Evolutionary conservation across 148 eudicot genomes (phyloP), one percentile per base, ranked within the genome.

Genomic region (Rhododendron ovatum): DNA sequence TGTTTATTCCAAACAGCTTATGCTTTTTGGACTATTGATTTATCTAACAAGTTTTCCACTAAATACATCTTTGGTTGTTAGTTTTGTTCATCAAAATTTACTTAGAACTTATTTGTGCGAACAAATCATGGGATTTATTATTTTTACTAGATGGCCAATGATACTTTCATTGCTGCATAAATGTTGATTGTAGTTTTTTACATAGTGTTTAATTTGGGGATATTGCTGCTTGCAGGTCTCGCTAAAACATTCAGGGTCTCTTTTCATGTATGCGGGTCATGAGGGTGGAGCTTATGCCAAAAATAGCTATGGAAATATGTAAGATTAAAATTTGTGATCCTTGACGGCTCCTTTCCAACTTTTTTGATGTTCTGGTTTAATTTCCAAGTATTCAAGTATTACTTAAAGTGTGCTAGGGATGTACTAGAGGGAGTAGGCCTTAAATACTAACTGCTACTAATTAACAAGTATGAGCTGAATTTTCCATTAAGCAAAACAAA

Each of bases 181-280:
- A 15, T 43, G 53, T 69, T 80, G 75, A 67, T 82, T 81, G 71
- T 5, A 11, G 11, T 83, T 59, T 26, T n/a, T 5, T n/a, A 22
- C 57, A 7, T n/a, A 57, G 20, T 28, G 63, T 78, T 61, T 47
- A 7, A 30, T n/a, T 43, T 53, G 84, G 30, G 65, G 51, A 83
- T 55, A 41, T 80, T 24, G 20, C 79, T 83, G 7, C 47, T 11
- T 90, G 88, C 91, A 97, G 99, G 99, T 97, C 33, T 95, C 99
- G 30, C 96, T 97, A 30, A 97, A 97, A 85, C 99, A 97, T 87
- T 97, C 99, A 67, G 99, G 99, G 33, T 97, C 99, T 57, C 93
- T 97, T 90, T 97, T 97, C 88, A 97, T 97, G 99, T 97, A 97
- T 80, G 99, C 99, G 85, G 98, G 99, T 83, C 98, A 95, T 86